Conservation (phyloP, 2,329 filamentous ascomycete species). For the Drechmeria coniospora region DNA sequence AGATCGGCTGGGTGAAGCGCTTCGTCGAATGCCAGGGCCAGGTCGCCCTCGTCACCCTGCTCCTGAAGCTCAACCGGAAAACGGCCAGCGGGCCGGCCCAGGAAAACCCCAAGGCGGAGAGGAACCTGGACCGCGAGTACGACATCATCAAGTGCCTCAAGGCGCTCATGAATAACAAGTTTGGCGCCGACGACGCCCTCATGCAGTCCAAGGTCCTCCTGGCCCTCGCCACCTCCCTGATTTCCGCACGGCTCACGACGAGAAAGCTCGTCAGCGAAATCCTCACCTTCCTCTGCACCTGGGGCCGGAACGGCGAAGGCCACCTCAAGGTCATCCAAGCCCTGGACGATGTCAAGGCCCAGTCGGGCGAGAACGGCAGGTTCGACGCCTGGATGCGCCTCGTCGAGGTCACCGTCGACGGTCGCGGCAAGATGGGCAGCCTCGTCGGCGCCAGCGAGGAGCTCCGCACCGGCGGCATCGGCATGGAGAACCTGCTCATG, state of each 20-base stretch:
- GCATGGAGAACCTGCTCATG: constrained; percentile 98
- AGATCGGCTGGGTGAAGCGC: constrained; percentile 91
- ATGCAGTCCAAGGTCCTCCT: constrained; percentile 80
- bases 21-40: constrained; percentile 97
- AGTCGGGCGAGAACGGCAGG: constrained; percentile 80
- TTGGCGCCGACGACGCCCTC: constrained; percentile 89
- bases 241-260: constrained; percentile 78
- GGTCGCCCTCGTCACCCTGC: constrained; percentile 83
- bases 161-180: constrained; percentile 98
- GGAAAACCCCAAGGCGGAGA: constrained; percentile 45
- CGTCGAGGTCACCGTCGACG: constrained; percentile 92
- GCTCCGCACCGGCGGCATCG: constrained; percentile 85
- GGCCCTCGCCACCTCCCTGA: constrained; percentile 71
- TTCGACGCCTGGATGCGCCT: constrained; percentile 99
- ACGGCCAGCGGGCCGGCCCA: constrained; percentile 59
- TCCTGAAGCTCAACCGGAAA: constrained; percentile 85
- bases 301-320: constrained; percentile 68
- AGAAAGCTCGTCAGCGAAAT: constrained; percentile 93
- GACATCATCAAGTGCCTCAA: constrained; percentile 97
- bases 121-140: constrained; percentile 80
- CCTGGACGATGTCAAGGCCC: constrained; percentile 77
- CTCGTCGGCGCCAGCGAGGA: constrained; percentile 94
- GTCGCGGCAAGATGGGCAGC: constrained; percentile 96
- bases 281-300: constrained; percentile 89
- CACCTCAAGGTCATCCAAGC: constrained; percentile 89